These are phyloP conservation scores for Aquilaria yunnanensis DNA, from an alignment of 345 rosid genomes.

Conservation along the genomic window DNA sequence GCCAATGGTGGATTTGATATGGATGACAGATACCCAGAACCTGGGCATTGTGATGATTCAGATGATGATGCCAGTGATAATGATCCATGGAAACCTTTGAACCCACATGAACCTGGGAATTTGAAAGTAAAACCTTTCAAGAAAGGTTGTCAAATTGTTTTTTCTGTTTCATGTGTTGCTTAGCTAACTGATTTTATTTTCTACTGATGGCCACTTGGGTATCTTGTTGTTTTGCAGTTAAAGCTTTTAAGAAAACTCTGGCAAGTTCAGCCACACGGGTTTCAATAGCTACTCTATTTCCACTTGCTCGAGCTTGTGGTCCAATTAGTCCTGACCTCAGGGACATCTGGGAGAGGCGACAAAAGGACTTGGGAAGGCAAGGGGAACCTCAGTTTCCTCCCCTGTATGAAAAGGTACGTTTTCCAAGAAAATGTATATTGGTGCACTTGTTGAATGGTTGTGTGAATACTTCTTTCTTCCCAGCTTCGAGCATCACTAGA, in stretches of 20 bases:
- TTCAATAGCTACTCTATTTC: conserved; percentile 51
- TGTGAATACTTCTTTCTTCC: conserved; percentile 19
- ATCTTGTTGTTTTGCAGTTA: conserved; percentile 45
- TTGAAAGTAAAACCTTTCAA: conserved; percentile 79
- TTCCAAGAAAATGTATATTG: background rate
- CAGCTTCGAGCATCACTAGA: conserved; percentile 74
- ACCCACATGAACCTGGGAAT: conserved; percentile 92
- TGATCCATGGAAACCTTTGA: conserved; percentile 93
- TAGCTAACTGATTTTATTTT: background rate
- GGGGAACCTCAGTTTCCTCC: conserved; percentile 38
- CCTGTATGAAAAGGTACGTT: conserved; percentile 67
- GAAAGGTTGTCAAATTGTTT: conserved; percentile 45
- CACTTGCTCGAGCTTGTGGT: conserved; percentile 69
- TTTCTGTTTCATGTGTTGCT: conserved; percentile 2
- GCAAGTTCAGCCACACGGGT: conserved; percentile 24
- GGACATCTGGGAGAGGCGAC: conserved; percentile 52
- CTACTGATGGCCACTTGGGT: conserved; percentile 8
- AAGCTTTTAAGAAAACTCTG: conserved; percentile 43
- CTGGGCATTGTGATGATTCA: conserved; percentile 43
- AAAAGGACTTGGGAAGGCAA: conserved; percentile 17
- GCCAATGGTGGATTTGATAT: conserved; percentile 36
- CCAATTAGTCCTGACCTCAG: conserved; percentile 68
- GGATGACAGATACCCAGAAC: conserved; percentile 44
- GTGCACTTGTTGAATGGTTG: conserved; percentile 3
- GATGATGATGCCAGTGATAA: conserved; percentile 42